Conservation (phyloP, 768 basidiomycete genomes). For the Lentinula guzmanii region DNA sequence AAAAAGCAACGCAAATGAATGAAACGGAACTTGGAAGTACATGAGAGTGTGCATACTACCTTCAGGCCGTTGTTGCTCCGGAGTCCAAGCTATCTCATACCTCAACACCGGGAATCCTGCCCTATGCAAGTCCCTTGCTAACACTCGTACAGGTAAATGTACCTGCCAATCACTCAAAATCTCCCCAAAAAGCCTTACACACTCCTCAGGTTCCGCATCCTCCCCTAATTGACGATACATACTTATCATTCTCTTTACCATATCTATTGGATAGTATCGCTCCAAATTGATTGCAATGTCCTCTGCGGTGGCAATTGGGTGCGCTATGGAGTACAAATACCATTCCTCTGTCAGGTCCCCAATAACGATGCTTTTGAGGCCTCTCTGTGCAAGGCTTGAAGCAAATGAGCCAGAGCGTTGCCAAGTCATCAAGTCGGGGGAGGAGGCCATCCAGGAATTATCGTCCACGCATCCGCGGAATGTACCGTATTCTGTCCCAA, state of each 20-base stretch:
- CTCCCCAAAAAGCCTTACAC: slow-evolving; percentile 45
- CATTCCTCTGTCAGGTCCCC: slow-evolving; percentile 73
- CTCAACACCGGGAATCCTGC: slow-evolving; percentile 59
- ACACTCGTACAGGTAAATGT: slow-evolving; percentile 57
- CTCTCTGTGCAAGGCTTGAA: slow-evolving; percentile 43
- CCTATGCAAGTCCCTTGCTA: slow-evolving; percentile 51
- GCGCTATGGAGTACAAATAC: slow-evolving; percentile 71
- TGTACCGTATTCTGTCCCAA: slow-evolving; percentile 51
- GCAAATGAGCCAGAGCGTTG: slow-evolving; percentile 61
- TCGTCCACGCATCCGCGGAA: slow-evolving; percentile 64
- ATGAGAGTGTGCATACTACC: slow-evolving; percentile 31
- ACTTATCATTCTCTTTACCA: slow-evolving; percentile 39
- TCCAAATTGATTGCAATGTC: slow-evolving; percentile 56
- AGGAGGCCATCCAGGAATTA: slow-evolving; percentile 43
- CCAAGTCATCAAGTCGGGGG: slow-evolving; percentile 59
- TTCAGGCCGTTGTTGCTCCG: slow-evolving; percentile 47
- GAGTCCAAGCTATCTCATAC: slow-evolving; percentile 67
- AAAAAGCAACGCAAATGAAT: neutral
- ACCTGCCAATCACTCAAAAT: slow-evolving; percentile 61
- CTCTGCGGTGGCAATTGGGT: slow-evolving; percentile 40
- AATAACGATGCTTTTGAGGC: slow-evolving; percentile 55
- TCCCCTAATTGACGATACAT: slow-evolving; percentile 36
- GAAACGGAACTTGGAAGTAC: neutral
- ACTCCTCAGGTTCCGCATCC: slow-evolving; percentile 35
- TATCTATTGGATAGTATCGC: slow-evolving; percentile 50